These are phyloP conservation scores for Cercophora samala DNA, from an alignment of 495 filamentous ascomycete genomes.

Conservation along the genomic window DNA sequence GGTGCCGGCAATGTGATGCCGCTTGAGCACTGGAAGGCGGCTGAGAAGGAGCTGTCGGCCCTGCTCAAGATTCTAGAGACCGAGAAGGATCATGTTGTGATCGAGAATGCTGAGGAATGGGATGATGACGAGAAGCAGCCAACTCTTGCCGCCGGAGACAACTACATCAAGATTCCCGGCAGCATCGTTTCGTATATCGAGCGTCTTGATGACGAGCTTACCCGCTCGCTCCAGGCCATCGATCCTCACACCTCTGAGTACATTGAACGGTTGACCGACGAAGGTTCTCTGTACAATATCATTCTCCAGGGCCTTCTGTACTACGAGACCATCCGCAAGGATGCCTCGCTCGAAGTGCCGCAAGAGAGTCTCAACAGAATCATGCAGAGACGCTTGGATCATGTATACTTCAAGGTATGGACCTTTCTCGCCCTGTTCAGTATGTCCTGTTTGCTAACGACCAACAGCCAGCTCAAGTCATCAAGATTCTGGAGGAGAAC, in stretches of 20 bases:
- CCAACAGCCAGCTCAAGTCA: constrained; percentile 75
- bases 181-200: constrained; percentile 93
- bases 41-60: constrained; percentile 75
- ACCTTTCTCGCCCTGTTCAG: constrained; percentile 1
- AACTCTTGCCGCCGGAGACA: constrained; percentile 63
- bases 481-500: constrained; percentile 86
- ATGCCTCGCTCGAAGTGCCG: constrained; percentile 65
- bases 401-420: constrained; percentile 93
- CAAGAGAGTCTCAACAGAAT: constrained; percentile 87
- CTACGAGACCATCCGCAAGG: constrained; percentile 70
- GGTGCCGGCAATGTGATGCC: constrained; percentile 83
- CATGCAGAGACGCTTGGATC: constrained; percentile 89
- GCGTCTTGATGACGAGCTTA: constrained; percentile 95
- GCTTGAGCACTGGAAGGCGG: constrained; percentile 93
- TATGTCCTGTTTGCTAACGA: constrained; percentile 26
- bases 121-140: constrained; percentile 96
- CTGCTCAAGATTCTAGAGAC: constrained; percentile 77
- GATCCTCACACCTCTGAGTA: constrained; percentile 99
- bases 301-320: constrained; percentile 85
- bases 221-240: constrained; percentile 89
- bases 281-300: constrained; percentile 86
- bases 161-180: constrained; percentile 80
- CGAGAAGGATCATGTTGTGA: constrained; percentile 72
- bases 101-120: constrained; percentile 95
- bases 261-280: constrained; percentile 88